Percentiles rank a stretch among this genome's conserved stretches.
Evolutionary conservation across 1,284 basidiomycete genomes (phyloP).

Genomic region (Spongiforma sp.): DNA sequence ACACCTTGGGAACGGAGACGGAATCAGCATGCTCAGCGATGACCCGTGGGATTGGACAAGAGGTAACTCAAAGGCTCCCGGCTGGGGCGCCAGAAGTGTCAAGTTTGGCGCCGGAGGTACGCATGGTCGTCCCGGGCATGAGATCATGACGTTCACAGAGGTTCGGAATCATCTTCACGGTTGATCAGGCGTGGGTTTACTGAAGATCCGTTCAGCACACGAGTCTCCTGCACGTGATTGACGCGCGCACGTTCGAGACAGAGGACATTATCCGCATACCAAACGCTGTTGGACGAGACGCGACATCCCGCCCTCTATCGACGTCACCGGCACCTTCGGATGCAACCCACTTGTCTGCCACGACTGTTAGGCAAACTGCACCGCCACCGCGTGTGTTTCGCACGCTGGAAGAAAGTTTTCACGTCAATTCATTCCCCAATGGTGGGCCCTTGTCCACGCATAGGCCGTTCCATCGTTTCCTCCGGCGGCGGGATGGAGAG

Average conservation of each 20-base stretch:
- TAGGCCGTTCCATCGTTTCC: conserved; percentile 29
- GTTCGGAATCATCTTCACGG: conserved; percentile 44
- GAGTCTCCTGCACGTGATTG: conserved; percentile 73
- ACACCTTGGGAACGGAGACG: conserved; percentile 45
- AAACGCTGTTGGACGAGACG: conserved; percentile 31
- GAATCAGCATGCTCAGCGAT: conserved; percentile 62
- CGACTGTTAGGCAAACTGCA: conserved; percentile 15
- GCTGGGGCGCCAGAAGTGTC: conserved; percentile 78
- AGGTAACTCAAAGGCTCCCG: conserved; percentile 60
- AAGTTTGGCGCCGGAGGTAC: conserved; percentile 70
- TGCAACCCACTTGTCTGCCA: conserved; percentile 8
- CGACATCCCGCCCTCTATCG: conserved; percentile 26
- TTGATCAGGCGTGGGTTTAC: background rate
- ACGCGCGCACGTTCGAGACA: conserved; percentile 80
- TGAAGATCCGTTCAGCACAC: conserved; percentile 61
- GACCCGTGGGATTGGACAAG: conserved; percentile 71
- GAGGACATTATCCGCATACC: conserved; percentile 75
- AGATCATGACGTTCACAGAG: conserved; percentile 86
- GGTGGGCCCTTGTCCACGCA: conserved; percentile 19
- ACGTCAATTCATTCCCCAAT: conserved; percentile 39
- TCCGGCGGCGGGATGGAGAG: conserved; percentile 37
- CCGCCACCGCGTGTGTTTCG: conserved; percentile 48
- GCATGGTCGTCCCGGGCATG: conserved; percentile 49
- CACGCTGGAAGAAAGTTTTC: conserved; percentile 61
- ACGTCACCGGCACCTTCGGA: conserved; percentile 20